Conservation (phyloP, 768 basidiomycete genomes). For the Gymnopilus dilepis region DNA sequence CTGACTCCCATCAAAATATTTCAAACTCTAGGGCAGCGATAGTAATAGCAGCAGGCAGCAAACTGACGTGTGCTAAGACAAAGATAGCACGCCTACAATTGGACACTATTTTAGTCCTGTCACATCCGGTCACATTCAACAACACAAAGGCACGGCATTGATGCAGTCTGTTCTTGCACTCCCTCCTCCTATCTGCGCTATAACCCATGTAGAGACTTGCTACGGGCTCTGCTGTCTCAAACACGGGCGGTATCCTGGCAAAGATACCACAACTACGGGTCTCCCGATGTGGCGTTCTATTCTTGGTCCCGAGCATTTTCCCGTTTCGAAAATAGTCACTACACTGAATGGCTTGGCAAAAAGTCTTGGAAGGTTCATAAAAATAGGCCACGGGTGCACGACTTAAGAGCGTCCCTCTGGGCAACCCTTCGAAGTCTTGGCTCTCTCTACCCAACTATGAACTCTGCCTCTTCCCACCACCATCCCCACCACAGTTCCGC, state of each 20-base stretch:
- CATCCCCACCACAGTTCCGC: constrained; percentile 35
- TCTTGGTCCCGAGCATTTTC: constrained; percentile 40
- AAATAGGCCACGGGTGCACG: constrained; percentile 48
- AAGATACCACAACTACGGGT: background rate
- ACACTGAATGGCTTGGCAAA: constrained; percentile 48
- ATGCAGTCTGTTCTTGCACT: background rate
- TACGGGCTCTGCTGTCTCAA: background rate
- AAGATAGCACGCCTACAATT: constrained; percentile 30
- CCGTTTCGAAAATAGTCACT: constrained; percentile 47
- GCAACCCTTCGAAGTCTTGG: constrained; percentile 44
- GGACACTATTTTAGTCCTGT: constrained; percentile 32
- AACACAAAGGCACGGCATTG: background rate
- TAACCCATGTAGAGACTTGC: background rate
- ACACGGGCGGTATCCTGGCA: too few species aligned
- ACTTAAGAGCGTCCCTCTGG: constrained; percentile 51
- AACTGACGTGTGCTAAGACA: constrained; percentile 20
- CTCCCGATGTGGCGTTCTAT: constrained; percentile 23
- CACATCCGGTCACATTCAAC: constrained; percentile 25
- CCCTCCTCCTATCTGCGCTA: background rate
- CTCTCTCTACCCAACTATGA: constrained; percentile 42
- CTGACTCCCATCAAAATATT: too few species aligned
- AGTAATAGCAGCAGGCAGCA: constrained; percentile 2
- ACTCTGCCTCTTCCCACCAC: constrained; percentile 36
- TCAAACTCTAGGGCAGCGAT: too few species aligned
- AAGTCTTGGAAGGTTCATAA: constrained; percentile 49